phyloP scores from a whole-genome alignment of 2,329 filamentous ascomycete genomes.

The Orbilia ellipsospora region DNA sequence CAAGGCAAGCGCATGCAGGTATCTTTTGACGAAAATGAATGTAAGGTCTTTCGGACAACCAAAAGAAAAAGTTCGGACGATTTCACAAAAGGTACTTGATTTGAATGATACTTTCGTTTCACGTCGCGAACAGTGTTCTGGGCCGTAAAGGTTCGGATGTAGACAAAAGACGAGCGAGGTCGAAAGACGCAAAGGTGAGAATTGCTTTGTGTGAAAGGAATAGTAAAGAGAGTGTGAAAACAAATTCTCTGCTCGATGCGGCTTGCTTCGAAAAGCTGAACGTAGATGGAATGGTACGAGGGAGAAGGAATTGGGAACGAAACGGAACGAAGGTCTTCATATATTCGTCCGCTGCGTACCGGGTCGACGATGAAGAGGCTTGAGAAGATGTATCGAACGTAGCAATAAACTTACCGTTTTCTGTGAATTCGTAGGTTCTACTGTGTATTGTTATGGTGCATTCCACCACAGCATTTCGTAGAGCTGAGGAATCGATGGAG shows the following conservation, averaged over 20 bases:
- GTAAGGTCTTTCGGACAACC: slow-evolving; percentile 37
- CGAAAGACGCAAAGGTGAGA: slow-evolving; percentile 21
- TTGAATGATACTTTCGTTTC: slow-evolving; percentile 9
- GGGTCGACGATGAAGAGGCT: slow-evolving; percentile 40
- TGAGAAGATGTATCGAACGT: slow-evolving; percentile 29
- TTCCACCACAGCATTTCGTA: slow-evolving; percentile 56
- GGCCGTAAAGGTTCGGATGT: slow-evolving; percentile 35
- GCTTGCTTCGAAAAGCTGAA: slow-evolving; percentile 52
- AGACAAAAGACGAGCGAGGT: slow-evolving; percentile 44
- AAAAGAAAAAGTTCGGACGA: slow-evolving; percentile 55
- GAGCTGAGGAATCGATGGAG: slow-evolving; percentile 55
- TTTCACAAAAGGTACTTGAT: slow-evolving; percentile 44
- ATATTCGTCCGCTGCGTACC: slow-evolving; percentile 29
- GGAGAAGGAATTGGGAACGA: slow-evolving; percentile 53
- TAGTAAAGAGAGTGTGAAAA: slow-evolving; percentile 55
- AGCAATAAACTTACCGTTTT: slow-evolving; percentile 53
- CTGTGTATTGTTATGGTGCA: slow-evolving; percentile 53
- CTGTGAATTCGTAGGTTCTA: slow-evolving; percentile 39
- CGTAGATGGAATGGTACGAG: slow-evolving; percentile 54
- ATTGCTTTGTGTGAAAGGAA: slow-evolving; percentile 37
- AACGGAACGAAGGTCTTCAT: slow-evolving; percentile 55
- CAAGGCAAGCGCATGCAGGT: slow-evolving; percentile 48
- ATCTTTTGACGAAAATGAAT: slow-evolving; percentile 51
- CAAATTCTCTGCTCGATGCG: slow-evolving; percentile 55
- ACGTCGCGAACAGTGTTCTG: slow-evolving; percentile 47